These are phyloP conservation scores for Candida berthetii DNA, from an alignment of 805 yeast genomes.

Conservation along the genomic window DNA sequence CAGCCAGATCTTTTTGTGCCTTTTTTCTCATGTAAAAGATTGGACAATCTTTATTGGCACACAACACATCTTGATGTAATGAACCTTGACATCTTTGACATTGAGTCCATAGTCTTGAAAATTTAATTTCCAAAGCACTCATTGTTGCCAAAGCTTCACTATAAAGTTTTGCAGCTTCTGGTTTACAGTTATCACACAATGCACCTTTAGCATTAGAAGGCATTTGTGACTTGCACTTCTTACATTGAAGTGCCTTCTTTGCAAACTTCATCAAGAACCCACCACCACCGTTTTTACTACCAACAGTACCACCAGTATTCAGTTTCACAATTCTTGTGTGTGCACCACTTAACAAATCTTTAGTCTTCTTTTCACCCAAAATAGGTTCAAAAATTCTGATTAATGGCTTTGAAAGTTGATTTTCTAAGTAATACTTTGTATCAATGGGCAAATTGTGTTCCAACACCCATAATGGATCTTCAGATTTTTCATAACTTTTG, in stretches of 20 bases:
- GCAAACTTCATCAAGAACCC: conserved; percentile 94
- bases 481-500: conserved; percentile 92
- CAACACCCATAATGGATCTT: conserved; percentile 89
- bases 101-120: conserved; percentile 92
- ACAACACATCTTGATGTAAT: conserved; percentile 89
- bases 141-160: conserved; percentile 76
- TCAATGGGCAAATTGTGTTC: conserved; percentile 93
- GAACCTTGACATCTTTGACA: conserved; percentile 98
- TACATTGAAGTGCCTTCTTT: conserved; percentile 81
- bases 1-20: conserved; percentile 34
- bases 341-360: conserved; percentile 72
- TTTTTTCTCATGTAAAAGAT: conserved; percentile 90
- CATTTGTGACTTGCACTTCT: conserved; percentile 81
- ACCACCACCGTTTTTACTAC: conserved; percentile 11
- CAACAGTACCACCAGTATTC: conserved; percentile 29
- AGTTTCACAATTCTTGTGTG: conserved; percentile 76
- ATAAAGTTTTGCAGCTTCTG: conserved; percentile 70
- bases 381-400: conserved; percentile 94
- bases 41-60: conserved; percentile 95
- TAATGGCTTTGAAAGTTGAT: conserved; percentile 88
- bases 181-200: conserved; percentile 72
- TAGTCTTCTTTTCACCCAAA: conserved; percentile 78
- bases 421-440: conserved; percentile 87
- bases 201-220: conserved; percentile 55
- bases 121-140: conserved; percentile 74